These are phyloP conservation scores for Fusarium lyarnte DNA, from an alignment of 2,329 filamentous ascomycete genomes.

Conservation along the genomic window DNA sequence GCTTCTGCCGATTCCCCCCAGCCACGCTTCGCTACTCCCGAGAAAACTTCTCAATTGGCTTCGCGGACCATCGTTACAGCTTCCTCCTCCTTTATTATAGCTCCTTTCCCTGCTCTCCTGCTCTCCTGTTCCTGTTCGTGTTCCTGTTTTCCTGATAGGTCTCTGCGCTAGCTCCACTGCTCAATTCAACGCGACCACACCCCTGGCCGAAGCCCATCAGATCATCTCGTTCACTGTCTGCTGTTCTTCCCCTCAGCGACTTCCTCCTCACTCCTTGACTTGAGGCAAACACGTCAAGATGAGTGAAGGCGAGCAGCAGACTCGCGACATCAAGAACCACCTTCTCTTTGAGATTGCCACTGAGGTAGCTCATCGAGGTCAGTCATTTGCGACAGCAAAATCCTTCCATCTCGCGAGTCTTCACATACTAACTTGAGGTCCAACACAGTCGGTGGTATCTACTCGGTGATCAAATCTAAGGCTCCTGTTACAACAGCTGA, in stretches of 20 bases:
- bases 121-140: constrained; percentile 6
- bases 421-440: constrained; percentile 24
- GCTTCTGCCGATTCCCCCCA: constrained; percentile 36
- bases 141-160: constrained; percentile 10
- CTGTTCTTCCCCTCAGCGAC: constrained; percentile 16
- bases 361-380: constrained; percentile 96
- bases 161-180: constrained; percentile 9
- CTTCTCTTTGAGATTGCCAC: constrained; percentile 96
- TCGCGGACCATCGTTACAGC: constrained; percentile 36
- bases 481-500: constrained; percentile 96
- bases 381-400: constrained; percentile 41
- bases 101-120: constrained; percentile 9
- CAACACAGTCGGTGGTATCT: constrained; percentile 88
- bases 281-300: constrained; percentile 48
- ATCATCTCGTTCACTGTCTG: constrained; percentile 26
- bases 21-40: constrained; percentile 34
- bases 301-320: constrained; percentile 58
- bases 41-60: constrained; percentile 42
- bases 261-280: constrained; percentile 1
- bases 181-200: constrained; percentile 14
- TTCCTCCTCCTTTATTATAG: constrained; percentile 31
- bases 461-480: constrained; percentile 99
- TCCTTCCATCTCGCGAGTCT: constrained; percentile 2
- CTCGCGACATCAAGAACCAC: constrained; percentile 89
- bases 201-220: constrained; percentile 29